A percentile compares a stretch with the other conserved stretches of the same genome.
Evolutionary conservation across 108 stramenopile species (phyloP).

Genomic region (Skeletonema marinoi): DNA sequence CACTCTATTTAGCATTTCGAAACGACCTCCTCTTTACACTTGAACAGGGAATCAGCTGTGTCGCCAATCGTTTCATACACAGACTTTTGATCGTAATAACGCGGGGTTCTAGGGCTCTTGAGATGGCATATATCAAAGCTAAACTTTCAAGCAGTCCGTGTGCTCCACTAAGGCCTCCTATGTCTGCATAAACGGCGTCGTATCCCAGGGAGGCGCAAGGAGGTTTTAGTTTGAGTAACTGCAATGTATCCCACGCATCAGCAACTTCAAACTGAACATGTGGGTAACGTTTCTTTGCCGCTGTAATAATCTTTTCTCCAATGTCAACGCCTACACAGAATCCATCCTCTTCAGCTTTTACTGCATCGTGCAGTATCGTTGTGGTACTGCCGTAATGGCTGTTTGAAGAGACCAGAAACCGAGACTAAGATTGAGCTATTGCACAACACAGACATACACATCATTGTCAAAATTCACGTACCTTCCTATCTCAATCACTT

Average conservation of each 20-base stretch:
- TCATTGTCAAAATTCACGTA: too few species aligned
- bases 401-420: too few species aligned
- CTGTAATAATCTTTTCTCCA: conserved; percentile 47
- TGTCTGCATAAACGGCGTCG: conserved; percentile 57
- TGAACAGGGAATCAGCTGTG: conserved; percentile 34
- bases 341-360: conserved; percentile 4
- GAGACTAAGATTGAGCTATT: too few species aligned
- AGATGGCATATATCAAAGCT: conserved; percentile 22
- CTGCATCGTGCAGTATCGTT: conserved; percentile 30
- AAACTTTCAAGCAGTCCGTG: conserved; percentile 55
- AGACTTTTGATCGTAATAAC: conserved; percentile 45
- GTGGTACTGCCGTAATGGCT: conserved; percentile 53
- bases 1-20: background rate
- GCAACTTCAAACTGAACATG: conserved; percentile 44
- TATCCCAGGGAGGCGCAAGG: conserved; percentile 15
- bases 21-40: background rate
- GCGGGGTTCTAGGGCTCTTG: conserved; percentile 45
- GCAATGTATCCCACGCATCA: conserved; percentile 53
- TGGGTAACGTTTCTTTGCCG: conserved; percentile 41
- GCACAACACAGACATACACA: too few species aligned
- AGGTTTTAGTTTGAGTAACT: conserved; percentile 33
- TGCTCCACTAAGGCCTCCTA: conserved; percentile 49
- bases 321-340: conserved; percentile 54
- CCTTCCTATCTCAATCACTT: conserved; percentile 56
- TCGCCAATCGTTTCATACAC: conserved; percentile 42